Percentiles rank a stretch among this genome's conserved stretches.
phyloP scores from a whole-genome alignment of 2,329 filamentous ascomycete species.

The Stagonosporopsis tanaceti region DNA sequence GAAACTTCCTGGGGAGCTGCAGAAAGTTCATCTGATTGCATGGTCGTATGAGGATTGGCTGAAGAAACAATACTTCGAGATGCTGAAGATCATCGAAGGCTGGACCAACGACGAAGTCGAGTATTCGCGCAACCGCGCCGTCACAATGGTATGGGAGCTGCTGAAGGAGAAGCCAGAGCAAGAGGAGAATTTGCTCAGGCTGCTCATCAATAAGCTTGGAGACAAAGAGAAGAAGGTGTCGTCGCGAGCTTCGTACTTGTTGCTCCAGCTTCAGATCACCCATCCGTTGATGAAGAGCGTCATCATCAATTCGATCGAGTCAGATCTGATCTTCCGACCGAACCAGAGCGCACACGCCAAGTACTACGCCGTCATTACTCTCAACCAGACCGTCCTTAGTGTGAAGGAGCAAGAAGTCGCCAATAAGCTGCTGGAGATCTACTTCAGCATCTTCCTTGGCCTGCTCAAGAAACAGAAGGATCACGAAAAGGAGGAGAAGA shows the following conservation, averaged over 20 bases:
- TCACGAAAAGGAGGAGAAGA: slow-evolving; percentile 51
- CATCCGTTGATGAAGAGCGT: slow-evolving; percentile 95
- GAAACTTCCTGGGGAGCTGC: slow-evolving; percentile 75
- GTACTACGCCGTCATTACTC: slow-evolving; percentile 94
- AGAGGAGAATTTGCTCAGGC: slow-evolving; percentile 87
- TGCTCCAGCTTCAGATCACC: slow-evolving; percentile 87
- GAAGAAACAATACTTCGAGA: slow-evolving; percentile 91
- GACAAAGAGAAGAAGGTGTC: slow-evolving; percentile 96
- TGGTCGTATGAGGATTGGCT: slow-evolving; percentile 97
- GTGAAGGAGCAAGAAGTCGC: slow-evolving; percentile 82
- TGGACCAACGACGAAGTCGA: slow-evolving; percentile 97
- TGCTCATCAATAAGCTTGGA: slow-evolving; percentile 95
- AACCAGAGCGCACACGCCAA: slow-evolving; percentile 88
- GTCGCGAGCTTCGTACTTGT: slow-evolving; percentile 88
- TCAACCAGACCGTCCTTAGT: slow-evolving; percentile 95
- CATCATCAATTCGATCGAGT: slow-evolving; percentile 84
- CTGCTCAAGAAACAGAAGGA: slow-evolving; percentile 72
- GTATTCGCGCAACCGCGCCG: slow-evolving; percentile 84
- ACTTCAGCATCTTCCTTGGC: slow-evolving; percentile 87
- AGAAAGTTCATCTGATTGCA: slow-evolving; percentile 78
- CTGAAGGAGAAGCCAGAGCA: slow-evolving; percentile 97
- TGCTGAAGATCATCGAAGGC: slow-evolving; percentile 87
- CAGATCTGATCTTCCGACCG: slow-evolving; percentile 85
- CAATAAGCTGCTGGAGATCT: slow-evolving; percentile 83
- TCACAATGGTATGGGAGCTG: slow-evolving; percentile 91